These are phyloP conservation scores for Cladobotryum protrusum DNA, from an alignment of 2,329 filamentous ascomycete species.

Conservation along the genomic window DNA sequence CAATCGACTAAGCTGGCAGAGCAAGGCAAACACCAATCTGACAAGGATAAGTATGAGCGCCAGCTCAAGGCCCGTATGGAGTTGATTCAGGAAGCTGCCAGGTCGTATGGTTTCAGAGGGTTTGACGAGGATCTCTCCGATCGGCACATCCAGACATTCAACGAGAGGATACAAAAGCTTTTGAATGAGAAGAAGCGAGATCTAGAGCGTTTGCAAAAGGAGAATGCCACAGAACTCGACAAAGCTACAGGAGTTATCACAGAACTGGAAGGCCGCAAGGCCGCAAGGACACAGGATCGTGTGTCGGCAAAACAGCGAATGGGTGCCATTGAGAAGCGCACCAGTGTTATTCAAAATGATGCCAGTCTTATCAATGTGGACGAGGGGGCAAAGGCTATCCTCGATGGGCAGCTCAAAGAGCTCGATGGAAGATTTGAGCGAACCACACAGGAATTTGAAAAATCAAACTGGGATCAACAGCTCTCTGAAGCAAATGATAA, in stretches of 20 bases:
- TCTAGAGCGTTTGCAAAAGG: slow-evolving; percentile 66
- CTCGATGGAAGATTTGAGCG: slow-evolving; percentile 56
- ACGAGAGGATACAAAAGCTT: slow-evolving; percentile 68
- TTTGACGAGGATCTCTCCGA: slow-evolving; percentile 77
- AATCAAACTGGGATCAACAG: slow-evolving; percentile 62
- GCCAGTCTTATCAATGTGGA: slow-evolving; percentile 72
- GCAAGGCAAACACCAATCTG: slow-evolving; percentile 72
- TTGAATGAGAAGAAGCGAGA: slow-evolving; percentile 72
- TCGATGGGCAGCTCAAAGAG: slow-evolving; percentile 69
- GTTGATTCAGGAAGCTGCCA: slow-evolving; percentile 72
- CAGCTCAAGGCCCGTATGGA: slow-evolving; percentile 65
- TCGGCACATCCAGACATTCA: slow-evolving; percentile 66
- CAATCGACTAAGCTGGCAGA: slow-evolving; percentile 53
- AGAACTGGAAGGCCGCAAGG: slow-evolving; percentile 67
- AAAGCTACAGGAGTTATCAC: slow-evolving; percentile 67
- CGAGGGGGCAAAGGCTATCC: slow-evolving; percentile 72
- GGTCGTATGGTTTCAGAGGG: slow-evolving; percentile 71
- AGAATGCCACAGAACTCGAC: slow-evolving; percentile 68
- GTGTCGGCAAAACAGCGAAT: slow-evolving; percentile 68
- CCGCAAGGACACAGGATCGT: slow-evolving; percentile 67
- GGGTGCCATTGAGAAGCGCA: slow-evolving; percentile 64
- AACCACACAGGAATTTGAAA: slow-evolving; percentile 56
- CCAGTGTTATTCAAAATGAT: slow-evolving; percentile 58
- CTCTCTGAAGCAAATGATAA: slow-evolving; percentile 60
- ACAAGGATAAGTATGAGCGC: slow-evolving; percentile 80